Conservation (phyloP, 208 protist genomes). For the Leptomonas seymouri region DNA sequence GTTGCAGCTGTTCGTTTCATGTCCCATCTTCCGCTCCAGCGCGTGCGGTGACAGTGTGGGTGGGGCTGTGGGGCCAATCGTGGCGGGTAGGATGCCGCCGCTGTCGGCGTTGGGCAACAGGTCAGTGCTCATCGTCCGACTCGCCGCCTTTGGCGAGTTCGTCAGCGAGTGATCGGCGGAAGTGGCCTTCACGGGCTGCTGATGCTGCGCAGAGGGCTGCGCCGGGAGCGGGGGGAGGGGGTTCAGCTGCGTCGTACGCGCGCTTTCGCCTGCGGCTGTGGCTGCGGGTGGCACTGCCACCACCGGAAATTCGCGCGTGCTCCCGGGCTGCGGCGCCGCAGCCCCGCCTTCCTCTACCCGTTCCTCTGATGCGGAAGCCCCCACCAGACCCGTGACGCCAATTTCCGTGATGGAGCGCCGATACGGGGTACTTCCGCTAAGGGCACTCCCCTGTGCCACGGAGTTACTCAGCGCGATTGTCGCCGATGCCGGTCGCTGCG, state of each 20-base stretch:
- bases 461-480: conserved; percentile 9
- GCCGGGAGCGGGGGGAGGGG: background rate
- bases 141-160: conserved; percentile 1
- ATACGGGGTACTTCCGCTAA: background rate
- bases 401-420: conserved; percentile 10
- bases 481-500: conserved; percentile 4
- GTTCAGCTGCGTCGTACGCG: too few species aligned
- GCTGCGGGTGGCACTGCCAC: too few species aligned
- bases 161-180: background rate
- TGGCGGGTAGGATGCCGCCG: background rate
- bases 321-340: too few species aligned
- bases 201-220: background rate
- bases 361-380: background rate
- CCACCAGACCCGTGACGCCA: background rate
- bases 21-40: background rate
- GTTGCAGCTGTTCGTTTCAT: background rate
- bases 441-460: background rate
- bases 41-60: conserved; percentile 12
- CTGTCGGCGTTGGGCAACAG: background rate
- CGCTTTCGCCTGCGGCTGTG: background rate
- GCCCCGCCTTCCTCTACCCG: background rate
- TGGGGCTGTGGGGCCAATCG: background rate
- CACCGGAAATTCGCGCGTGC: too few species aligned
- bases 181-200: background rate
- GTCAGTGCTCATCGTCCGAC: background rate